These are phyloP conservation scores for Naegleria fowleri DNA, from an alignment of 208 protist species.

Conservation along the genomic window DNA sequence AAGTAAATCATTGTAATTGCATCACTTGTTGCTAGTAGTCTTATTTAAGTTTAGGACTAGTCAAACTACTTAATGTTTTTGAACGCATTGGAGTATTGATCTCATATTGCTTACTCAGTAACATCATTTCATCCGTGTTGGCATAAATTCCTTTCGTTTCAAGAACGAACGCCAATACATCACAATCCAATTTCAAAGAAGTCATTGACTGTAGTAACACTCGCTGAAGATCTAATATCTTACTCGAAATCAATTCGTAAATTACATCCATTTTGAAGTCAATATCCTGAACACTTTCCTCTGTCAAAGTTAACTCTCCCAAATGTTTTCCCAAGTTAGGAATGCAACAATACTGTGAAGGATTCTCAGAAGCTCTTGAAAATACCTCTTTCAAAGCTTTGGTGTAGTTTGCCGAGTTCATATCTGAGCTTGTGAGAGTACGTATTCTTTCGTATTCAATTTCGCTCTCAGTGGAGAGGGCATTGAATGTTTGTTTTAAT, in stretches of 20 bases:
- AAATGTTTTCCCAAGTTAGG: not conserved
- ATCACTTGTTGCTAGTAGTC: too few species aligned
- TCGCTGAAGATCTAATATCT: not conserved
- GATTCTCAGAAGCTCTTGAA: not conserved
- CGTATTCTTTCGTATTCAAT: not conserved
- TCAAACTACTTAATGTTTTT: too few species aligned
- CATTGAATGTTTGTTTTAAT: not conserved
- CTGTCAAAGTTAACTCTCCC: not conserved
- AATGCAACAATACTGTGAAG: not conserved
- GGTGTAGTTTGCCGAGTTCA: not conserved
- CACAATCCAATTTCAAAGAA: not conserved
- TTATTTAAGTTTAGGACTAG: too few species aligned
- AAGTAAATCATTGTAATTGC: not conserved
- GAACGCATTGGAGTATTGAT: too few species aligned
- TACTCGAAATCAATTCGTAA: not conserved
- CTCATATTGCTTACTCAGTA: not conserved
- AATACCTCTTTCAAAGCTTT: not conserved
- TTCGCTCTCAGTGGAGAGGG: not conserved
- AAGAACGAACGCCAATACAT: not conserved
- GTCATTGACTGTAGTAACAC: not conserved
- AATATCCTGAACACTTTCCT: not conserved
- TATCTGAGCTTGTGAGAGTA: not conserved
- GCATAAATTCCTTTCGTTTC: not conserved
- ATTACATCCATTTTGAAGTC: not conserved
- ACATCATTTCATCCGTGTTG: not conserved